These are phyloP conservation scores for Flaveria brownii DNA, from an alignment of 129 eudicot genomes.

Conservation along the genomic window DNA sequence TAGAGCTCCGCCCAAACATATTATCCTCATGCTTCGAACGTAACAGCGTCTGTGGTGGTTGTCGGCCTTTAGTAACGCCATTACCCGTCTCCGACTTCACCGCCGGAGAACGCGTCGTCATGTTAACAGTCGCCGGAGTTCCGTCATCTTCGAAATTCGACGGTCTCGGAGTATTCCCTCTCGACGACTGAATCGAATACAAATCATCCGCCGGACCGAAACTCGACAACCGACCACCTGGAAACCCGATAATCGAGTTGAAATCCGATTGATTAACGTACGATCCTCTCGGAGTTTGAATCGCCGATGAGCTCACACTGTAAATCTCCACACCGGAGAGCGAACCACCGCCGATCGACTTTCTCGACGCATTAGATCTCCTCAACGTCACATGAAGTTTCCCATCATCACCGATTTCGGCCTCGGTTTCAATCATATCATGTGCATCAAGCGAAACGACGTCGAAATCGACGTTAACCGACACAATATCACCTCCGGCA, in stretches of 20 bases:
- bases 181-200: constrained; percentile 24
- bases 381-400: constrained; percentile 54
- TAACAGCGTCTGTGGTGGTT: background rate
- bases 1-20: constrained; percentile 40
- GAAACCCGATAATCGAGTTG: constrained; percentile 9
- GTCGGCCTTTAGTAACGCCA: constrained; percentile 16
- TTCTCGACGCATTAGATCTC: constrained; percentile 46
- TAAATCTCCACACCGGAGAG: constrained; percentile 58
- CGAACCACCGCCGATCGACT: constrained; percentile 31
- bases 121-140: background rate
- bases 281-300: constrained; percentile 57
- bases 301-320: constrained; percentile 48
- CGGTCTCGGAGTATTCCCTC: constrained; percentile 21
- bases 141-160: constrained; percentile 38
- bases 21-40: constrained; percentile 18
- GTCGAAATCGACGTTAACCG: constrained; percentile 48
- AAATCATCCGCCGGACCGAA: constrained; percentile 24
- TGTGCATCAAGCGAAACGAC: constrained; percentile 56
- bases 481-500: constrained; percentile 43
- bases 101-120: background rate
- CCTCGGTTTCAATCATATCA: constrained; percentile 41
- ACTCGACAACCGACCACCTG: constrained; percentile 4
- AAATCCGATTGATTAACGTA: constrained; percentile 47
- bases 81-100: constrained; percentile 17
- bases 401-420: constrained; percentile 50